Percentiles rank a stretch among this genome's conserved stretches.
These are phyloP conservation scores for Fusarium virguliforme DNA, from an alignment of 2,329 filamentous ascomycete species.

Conservation along the genomic window DNA sequence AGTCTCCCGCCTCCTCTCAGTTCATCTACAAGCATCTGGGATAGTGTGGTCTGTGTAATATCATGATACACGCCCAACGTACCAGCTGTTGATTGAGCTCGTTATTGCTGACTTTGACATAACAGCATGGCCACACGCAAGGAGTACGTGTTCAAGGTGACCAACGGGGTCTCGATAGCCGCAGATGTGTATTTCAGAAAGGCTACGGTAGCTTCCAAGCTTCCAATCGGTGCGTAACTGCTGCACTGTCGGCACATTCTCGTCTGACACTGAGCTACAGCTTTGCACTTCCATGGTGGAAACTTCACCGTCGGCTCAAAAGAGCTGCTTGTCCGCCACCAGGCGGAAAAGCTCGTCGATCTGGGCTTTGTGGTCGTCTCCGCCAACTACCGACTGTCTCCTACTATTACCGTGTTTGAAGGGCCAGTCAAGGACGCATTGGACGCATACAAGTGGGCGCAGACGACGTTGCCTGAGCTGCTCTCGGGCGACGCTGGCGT, in stretches of 20 bases:
- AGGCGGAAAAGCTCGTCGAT: constrained; percentile 11
- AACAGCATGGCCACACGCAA: constrained; percentile 7
- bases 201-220: constrained; percentile 8
- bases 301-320: constrained; percentile 14
- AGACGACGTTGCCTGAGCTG: constrained; percentile 5
- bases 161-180: constrained; percentile 7
- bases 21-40: constrained; percentile 1
- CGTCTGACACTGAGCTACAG: constrained; percentile 7
- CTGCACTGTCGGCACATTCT: neutral
- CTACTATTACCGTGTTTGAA: constrained; percentile 17
- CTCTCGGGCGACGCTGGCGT: constrained; percentile 7
- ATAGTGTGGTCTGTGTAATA: constrained; percentile 5
- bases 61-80: neutral
- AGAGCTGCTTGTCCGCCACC: constrained; percentile 8
- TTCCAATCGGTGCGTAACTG: constrained; percentile 2
- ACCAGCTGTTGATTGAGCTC: constrained; percentile 8
- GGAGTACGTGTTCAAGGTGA: constrained; percentile 12
- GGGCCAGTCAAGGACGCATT: constrained; percentile 12
- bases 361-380: constrained; percentile 15
- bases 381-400: constrained; percentile 14
- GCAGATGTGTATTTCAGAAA: constrained; percentile 14
- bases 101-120: constrained; percentile 9
- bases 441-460: constrained; percentile 14
- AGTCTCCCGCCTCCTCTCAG: neutral
- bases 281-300: constrained; percentile 15